Base-by-base conservation (phyloP, 1,284 basidiomycete species). In the Meira nashicola region DNA sequence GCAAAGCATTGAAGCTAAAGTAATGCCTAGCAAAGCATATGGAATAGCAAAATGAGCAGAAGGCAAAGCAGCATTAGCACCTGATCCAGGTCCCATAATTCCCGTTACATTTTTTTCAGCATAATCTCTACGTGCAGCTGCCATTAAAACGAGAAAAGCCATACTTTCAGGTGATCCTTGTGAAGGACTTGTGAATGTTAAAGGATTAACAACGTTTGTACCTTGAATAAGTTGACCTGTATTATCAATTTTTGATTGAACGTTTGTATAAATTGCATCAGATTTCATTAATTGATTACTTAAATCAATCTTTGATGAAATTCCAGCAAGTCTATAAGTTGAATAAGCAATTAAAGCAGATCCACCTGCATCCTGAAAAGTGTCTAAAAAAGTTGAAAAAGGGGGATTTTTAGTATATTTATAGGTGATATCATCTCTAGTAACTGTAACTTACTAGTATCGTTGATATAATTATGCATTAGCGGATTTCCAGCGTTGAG, bases 401-500 rank as follows among this genome's bases (percentile, higher is more conserved):
- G n/a, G n/a, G n/a, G n/a, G n/a, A 10, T 40, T 40, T 40, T 40
- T 40, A 10, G 39, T 11, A 40, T 10, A 40, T 11, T 11, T n/a
- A 40, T 10, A 49, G 47, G 19, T 11, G 12, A 11, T 28, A 21
- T 49, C 17, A 49, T 49, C 10, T 17, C 11, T 17, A 49, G 19
- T 17, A 17, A 17, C 48, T 23, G 14, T 41, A 2, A 53, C 50
- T 53, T 41, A 53, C 50, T 41, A 8, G 6, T n/a, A 19, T 68
- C 64, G 55, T 75, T 71, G 40, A 72, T 60, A 58, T 70, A 72
- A 62, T 77, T 77, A 59, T 67, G 73, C 40, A 72, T 66, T 9
- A 49, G 37, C 0, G 56, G 44, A 54, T 76, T 86, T 4, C 86
- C 79, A 58, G 83, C 68, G 2, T 79, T 67, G 72, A 87, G 90